Evolutionary conservation across 805 yeast species (phyloP).

Genomic region (Hanseniaspora vineae): DNA sequence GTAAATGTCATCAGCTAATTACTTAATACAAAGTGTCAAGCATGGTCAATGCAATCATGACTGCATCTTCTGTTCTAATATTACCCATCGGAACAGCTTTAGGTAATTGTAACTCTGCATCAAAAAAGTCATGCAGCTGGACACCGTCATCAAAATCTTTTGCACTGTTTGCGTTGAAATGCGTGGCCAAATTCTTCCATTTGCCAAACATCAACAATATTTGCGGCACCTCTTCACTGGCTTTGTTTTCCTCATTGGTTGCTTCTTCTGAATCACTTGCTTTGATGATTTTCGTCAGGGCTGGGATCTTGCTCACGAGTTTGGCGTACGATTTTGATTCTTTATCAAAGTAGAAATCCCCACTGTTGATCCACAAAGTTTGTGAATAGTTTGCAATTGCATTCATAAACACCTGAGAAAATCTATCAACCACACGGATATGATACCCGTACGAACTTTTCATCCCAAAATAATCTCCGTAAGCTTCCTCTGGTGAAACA

Average conservation of each 20-base stretch:
- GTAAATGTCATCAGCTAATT: too few relatives aligned
- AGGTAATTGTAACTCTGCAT: conserved; percentile 43
- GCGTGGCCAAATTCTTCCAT: conserved; percentile 39
- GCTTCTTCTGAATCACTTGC: conserved; percentile 3
- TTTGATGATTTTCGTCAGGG: conserved; percentile 17
- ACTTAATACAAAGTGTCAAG: conserved; percentile 1
- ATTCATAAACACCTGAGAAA: conserved; percentile 58
- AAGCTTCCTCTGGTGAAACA: conserved; percentile 61
- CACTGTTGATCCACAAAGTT: conserved; percentile 52
- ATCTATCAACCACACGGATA: conserved; percentile 51
- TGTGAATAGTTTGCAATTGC: conserved; percentile 57
- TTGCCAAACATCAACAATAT: conserved; percentile 51
- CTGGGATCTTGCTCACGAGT: conserved; percentile 13
- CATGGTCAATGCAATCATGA: conserved; percentile 42
- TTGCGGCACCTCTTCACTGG: conserved; percentile 10
- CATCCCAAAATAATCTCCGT: conserved; percentile 45
- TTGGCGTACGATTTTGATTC: conserved; percentile 13
- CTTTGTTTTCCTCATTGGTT: conserved; percentile 9
- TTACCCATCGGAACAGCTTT: conserved; percentile 30
- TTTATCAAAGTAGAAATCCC: conserved; percentile 40
- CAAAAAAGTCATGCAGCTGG: conserved; percentile 44
- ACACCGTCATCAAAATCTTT: conserved; percentile 24
- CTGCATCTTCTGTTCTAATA: conserved; percentile 55
- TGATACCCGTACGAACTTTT: conserved; percentile 57
- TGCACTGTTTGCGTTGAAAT: conserved; percentile 33